Evolutionary conservation across 2,329 filamentous ascomycete genomes (phyloP).

Genomic region (Penicillium verrucosum): DNA sequence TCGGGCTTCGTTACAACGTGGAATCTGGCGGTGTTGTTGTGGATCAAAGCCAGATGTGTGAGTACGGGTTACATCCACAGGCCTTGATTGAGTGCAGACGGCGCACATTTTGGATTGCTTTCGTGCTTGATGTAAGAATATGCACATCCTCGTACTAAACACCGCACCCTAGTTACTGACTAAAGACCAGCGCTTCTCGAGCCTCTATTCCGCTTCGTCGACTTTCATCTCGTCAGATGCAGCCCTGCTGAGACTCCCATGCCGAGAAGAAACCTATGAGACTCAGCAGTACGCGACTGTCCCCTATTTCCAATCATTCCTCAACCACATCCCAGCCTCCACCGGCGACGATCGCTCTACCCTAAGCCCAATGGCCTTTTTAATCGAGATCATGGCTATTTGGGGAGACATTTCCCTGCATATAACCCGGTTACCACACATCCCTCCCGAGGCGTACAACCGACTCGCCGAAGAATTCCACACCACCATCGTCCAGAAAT

Average conservation of each 20-base stretch:
- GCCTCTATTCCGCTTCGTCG: slow-evolving; percentile 53
- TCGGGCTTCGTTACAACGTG: slow-evolving; percentile 60
- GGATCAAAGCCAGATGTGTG: slow-evolving; percentile 47
- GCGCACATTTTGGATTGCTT: slow-evolving; percentile 69
- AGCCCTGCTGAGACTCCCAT: slow-evolving; percentile 65
- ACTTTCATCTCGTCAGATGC: slow-evolving; percentile 62
- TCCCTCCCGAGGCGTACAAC: slow-evolving; percentile 43
- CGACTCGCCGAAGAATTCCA: slow-evolving; percentile 53
- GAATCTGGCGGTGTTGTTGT: slow-evolving; percentile 54
- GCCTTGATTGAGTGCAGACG: slow-evolving; percentile 65
- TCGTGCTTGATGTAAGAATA: slow-evolving; percentile 61
- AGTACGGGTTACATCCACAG: slow-evolving; percentile 56
- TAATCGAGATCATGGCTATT: slow-evolving; percentile 61
- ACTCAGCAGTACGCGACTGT: slow-evolving; percentile 55
- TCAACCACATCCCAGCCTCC: slow-evolving; percentile 40
- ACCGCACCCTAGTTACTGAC: slow-evolving; percentile 14
- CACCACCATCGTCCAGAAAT: slow-evolving; percentile 48
- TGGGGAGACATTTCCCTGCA: slow-evolving; percentile 64
- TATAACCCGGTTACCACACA: slow-evolving; percentile 53
- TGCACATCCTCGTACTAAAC: slow-evolving; percentile 13
- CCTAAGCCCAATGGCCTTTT: slow-evolving; percentile 56
- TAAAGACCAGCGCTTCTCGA: slow-evolving; percentile 54
- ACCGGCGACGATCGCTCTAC: slow-evolving; percentile 39
- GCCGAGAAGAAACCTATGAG: slow-evolving; percentile 60
- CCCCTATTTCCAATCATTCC: slow-evolving; percentile 58